phyloP scores from a whole-genome alignment of 208 protist genomes.

The Trypanosoma caninum region DNA sequence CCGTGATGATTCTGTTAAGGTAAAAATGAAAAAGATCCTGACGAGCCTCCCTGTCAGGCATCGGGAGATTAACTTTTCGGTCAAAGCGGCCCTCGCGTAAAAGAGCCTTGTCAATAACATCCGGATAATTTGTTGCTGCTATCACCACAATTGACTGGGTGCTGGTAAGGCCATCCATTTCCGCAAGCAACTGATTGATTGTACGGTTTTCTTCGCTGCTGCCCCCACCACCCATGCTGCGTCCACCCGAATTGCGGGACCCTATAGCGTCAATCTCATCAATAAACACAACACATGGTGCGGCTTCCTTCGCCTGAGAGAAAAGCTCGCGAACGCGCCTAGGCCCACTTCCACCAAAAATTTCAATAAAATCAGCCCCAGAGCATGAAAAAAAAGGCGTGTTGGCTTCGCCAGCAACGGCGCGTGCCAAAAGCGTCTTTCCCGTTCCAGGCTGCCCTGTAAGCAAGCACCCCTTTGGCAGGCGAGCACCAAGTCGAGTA shows the following conservation, averaged over 20 bases:
- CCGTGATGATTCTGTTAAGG: conserved; percentile 85
- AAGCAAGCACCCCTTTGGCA: conserved; percentile 96
- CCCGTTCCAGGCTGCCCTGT: conserved; percentile 97
- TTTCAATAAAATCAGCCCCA: conserved; percentile 97
- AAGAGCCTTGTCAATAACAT: conserved; percentile 93
- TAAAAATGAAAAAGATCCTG: conserved; percentile 90
- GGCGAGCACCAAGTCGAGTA: conserved; percentile 93
- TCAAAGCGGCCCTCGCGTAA: conserved; percentile 92
- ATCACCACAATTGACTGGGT: conserved; percentile 96
- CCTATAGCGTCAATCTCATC: conserved; percentile 99
- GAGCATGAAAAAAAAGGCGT: conserved; percentile 95
- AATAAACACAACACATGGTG: conserved; percentile 97
- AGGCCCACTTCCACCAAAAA: conserved; percentile 96
- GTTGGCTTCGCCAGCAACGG: conserved; percentile 94
- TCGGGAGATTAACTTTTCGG: conserved; percentile 90
- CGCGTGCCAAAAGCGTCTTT: conserved; percentile 97
- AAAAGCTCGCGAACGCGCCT: conserved; percentile 97
- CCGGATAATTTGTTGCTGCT: conserved; percentile 97
- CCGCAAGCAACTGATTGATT: conserved; percentile 96
- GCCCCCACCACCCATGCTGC: conserved; percentile 80
- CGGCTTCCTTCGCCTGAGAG: conserved; percentile 90
- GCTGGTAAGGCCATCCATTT: conserved; percentile 94
- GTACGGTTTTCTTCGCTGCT: conserved; percentile 94
- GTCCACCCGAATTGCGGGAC: conserved; percentile 75
- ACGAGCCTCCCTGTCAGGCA: conserved; percentile 86